Base-by-base conservation (phyloP, 768 basidiomycete genomes). In the Mycena vitilis region DNA sequence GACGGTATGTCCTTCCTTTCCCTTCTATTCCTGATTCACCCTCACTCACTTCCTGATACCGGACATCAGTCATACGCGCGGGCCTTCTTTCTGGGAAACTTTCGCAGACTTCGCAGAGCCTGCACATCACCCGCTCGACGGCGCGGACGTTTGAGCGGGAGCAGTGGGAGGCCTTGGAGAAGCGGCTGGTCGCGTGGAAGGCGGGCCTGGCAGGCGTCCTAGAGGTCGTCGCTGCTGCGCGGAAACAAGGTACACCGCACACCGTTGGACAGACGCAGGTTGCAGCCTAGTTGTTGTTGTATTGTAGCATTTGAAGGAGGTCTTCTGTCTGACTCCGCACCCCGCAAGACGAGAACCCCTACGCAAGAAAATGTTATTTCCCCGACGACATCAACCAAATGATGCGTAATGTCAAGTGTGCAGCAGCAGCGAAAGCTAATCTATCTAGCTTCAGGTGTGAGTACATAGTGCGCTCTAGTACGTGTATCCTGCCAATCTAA, bases 51-150 rank as follows among this genome's bases (percentile, higher is more conserved):
- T 44, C 47, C 57, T 51, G 45, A 63, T 64, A 61, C 40, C 48
- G 69, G 36, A 59, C 59, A 54, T 16, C 72, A 95, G 95, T 91
- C 63, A 95, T 96, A 72, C 92, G 95, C 61, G 86, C 89, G 2
- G 90, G 91, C 34, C 86, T 96, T 52, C 77, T 95, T 38, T 88
- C 89, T 58, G 95, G 92, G 44, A 95, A 94, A 77, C 89, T 96
- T 56, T 93, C 93, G 2, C 95, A 96, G 76, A 88, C 89, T 1
- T 85, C 88, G 11, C 90, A 93, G 73, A 88, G 87, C 55, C 80
- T 96, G 45, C 89, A 88, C 70, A 86, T 96, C 66, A 88, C 86
- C 57, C 89, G 90, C 40, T 90, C 94, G 0, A 90, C 89, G 0
- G 87, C 93, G 1, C 90, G 93, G 63, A 85, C 87, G 12, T 95